phyloP scores from a whole-genome alignment of 495 filamentous ascomycete species.

The Neurospora sp. region DNA sequence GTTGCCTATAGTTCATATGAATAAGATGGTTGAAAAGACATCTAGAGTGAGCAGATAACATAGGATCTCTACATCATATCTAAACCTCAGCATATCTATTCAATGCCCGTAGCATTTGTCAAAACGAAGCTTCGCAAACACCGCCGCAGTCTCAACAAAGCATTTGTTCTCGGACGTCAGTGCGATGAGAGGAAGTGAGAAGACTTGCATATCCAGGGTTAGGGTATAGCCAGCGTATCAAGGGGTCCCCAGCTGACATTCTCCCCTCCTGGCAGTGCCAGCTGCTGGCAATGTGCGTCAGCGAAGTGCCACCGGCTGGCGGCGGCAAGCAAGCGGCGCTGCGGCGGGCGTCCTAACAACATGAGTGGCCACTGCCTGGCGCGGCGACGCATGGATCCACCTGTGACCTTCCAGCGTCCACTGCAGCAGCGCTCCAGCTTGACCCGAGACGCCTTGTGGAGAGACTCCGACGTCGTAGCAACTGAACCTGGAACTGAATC shows the following conservation, averaged over 20 bases:
- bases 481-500: neutral
- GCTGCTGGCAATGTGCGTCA: neutral
- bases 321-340: neutral
- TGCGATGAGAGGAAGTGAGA: neutral
- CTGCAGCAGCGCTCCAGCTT: neutral
- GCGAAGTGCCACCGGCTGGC: neutral
- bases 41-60: too few relatives aligned
- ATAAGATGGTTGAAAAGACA: too few relatives aligned
- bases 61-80: too few relatives aligned
- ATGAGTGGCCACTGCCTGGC: neutral
- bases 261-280: neutral
- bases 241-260: neutral
- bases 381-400: neutral
- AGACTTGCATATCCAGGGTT: neutral
- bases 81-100: too few relatives aligned
- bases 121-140: neutral
- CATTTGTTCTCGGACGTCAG: neutral
- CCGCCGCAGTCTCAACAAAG: neutral
- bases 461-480: neutral
- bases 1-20: too few relatives aligned
- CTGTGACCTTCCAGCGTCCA: neutral
- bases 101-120: neutral
- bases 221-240: neutral
- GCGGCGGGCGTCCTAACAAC: neutral
- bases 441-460: neutral